Percentiles rank a stretch among this genome's conserved stretches.
Conservation (phyloP, 352 stramenopile species). For the Halophytophthora polymorphica region DNA sequence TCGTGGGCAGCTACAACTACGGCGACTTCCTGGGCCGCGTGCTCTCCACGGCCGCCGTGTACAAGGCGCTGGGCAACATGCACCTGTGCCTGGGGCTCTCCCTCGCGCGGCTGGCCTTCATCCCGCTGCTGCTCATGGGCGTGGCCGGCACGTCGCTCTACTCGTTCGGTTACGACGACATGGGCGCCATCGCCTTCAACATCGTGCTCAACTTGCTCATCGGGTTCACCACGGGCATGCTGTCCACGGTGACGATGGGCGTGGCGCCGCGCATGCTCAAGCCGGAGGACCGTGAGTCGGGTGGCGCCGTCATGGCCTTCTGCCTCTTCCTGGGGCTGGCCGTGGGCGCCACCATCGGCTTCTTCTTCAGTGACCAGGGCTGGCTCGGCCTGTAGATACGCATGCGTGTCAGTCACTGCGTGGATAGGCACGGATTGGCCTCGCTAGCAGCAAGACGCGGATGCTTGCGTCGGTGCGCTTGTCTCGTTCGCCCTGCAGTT, state of each 20-base stretch:
- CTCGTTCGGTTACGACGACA: constrained; percentile 22
- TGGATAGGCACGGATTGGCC: too few species aligned
- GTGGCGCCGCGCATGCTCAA: constrained; percentile 31
- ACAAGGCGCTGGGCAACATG: constrained; percentile 35
- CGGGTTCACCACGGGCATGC: constrained; percentile 33
- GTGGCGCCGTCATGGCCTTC: constrained; percentile 40
- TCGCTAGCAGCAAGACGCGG: too few species aligned
- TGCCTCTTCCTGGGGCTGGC: constrained; percentile 42
- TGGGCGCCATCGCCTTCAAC: constrained; percentile 23
- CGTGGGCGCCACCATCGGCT: constrained; percentile 31
- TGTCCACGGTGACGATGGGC: constrained; percentile 47
- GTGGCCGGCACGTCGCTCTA: constrained; percentile 38
- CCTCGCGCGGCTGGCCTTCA: constrained; percentile 33
- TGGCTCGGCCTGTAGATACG: constrained; percentile 25
- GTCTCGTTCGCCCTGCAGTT: too few species aligned
- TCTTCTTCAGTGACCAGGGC: constrained; percentile 28
- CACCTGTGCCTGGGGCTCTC: constrained; percentile 27
- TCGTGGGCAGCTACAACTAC: constrained; percentile 47
- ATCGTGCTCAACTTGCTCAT: constrained; percentile 35
- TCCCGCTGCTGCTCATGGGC: constrained; percentile 41
- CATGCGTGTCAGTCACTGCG: too few species aligned
- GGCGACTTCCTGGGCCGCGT: constrained; percentile 42
- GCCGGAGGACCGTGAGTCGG: constrained; percentile 37
- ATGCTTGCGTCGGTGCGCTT: too few species aligned
- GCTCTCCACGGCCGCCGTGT: constrained; percentile 32